These are phyloP conservation scores for Penicillium coprophilum DNA, from an alignment of 495 filamentous ascomycete genomes.

Conservation along the genomic window DNA sequence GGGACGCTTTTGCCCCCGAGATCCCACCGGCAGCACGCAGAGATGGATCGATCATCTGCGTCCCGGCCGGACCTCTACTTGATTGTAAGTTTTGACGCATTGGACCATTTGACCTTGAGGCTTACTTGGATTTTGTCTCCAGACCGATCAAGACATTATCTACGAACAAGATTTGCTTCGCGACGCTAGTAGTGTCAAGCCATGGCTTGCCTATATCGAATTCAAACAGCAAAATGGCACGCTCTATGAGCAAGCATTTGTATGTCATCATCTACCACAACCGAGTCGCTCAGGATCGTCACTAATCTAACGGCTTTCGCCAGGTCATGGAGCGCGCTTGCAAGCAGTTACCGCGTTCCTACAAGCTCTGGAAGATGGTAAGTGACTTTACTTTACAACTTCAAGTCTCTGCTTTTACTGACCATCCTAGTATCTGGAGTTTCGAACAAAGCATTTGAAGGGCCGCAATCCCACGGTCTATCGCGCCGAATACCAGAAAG, in stretches of 20 bases:
- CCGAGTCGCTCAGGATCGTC: neutral
- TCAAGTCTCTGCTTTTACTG: slow-evolving; percentile 9
- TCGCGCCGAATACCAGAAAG: slow-evolving; percentile 80
- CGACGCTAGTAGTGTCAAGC: slow-evolving; percentile 82
- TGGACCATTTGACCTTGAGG: slow-evolving; percentile 2
- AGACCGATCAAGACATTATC: slow-evolving; percentile 84
- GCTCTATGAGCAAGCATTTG: slow-evolving; percentile 87
- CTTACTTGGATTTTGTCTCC: slow-evolving; percentile 16
- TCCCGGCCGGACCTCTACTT: slow-evolving; percentile 66
- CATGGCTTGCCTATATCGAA: slow-evolving; percentile 94
- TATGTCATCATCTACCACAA: slow-evolving; percentile 35
- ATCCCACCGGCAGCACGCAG: slow-evolving; percentile 51
- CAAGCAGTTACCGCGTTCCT: slow-evolving; percentile 83
- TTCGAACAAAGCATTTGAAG: slow-evolving; percentile 77
- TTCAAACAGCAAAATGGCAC: slow-evolving; percentile 87
- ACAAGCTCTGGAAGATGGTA: slow-evolving; percentile 99
- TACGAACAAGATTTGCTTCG: slow-evolving; percentile 96
- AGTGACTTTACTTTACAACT: slow-evolving; percentile 9
- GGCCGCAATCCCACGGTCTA: slow-evolving; percentile 82
- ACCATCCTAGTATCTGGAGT: slow-evolving; percentile 71
- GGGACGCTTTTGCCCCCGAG: slow-evolving; percentile 60
- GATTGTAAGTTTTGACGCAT: slow-evolving; percentile 59
- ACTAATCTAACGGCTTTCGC: slow-evolving; percentile 9
- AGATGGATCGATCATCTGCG: slow-evolving; percentile 48
- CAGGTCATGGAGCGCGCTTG: slow-evolving; percentile 84